Evolutionary conservation across 345 rosid species (phyloP), one percentile per base, ranked within the genome.

Genomic region (Orychophragmus violaceus): DNA sequence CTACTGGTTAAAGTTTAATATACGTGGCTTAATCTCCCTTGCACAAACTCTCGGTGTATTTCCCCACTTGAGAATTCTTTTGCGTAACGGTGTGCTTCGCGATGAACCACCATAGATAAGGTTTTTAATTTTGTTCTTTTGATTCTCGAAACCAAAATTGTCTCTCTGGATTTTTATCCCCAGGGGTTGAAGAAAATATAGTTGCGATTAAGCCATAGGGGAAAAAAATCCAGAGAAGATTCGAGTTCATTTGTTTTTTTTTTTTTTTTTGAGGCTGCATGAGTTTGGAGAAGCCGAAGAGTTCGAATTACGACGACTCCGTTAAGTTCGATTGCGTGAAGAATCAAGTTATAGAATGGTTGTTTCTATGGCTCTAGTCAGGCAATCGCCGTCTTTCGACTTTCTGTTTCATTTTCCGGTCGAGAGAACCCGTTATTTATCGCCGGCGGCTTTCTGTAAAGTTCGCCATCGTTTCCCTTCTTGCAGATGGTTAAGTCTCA

Each of bases 391-490:
- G 48, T 68, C 72, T 23, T 73, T 75, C 62, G 59, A 49, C 70
- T 54, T 69, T 6, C 17, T 68, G 33, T 67, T 75, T 51, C 63
- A 63, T 54, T 49, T 75, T 27, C 78, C 83, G 33, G 45, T 59
- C n/a, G 69, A 77, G 25, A 70, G 69, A 35, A 44, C 5, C 63
- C 72, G 81, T 42, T 71, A 46, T 75, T 0, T 82, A 21, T 75
- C 78, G 58, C 65, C 83, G 66, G 42, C 64, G 76, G 68, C 59
- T 74, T 66, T 84, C 61, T 68, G 69, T 55, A 51, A 86, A 73
- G 39, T 85, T 70, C 83, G 85, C 78, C 51, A 69, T 87, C 78
- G 86, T 79, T 61, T 87, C 84, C 14, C 85, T 79, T 68, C 82
- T 88, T 65, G 87, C 71, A 74, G 75, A 81, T 66, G 96, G 87